Evolutionary conservation across 2,329 filamentous ascomycete genomes (phyloP).

Genomic region (Microsporum ferrugineum): DNA sequence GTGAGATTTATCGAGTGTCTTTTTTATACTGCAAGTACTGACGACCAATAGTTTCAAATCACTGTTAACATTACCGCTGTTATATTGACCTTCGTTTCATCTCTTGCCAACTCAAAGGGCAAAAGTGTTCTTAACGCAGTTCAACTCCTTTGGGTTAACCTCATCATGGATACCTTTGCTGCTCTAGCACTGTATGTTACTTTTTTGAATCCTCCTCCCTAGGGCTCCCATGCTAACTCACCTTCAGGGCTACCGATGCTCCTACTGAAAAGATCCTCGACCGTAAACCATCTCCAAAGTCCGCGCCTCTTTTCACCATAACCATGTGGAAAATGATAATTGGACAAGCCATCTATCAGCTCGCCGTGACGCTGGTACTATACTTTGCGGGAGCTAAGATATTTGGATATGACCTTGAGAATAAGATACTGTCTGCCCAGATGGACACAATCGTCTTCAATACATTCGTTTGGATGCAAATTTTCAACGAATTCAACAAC

Average conservation of each 20-base stretch:
- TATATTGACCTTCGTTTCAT: conserved; percentile 73
- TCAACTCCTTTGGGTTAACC: conserved; percentile 88
- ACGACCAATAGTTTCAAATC: conserved; percentile 39
- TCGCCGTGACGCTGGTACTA: conserved; percentile 64
- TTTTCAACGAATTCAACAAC: conserved; percentile 98
- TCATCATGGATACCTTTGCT: conserved; percentile 95
- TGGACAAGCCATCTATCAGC: conserved; percentile 81
- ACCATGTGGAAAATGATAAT: conserved; percentile 99
- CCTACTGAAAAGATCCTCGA: conserved; percentile 70
- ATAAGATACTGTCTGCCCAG: conserved; percentile 35
- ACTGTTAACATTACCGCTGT: conserved; percentile 90
- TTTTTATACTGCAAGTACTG: neutral
- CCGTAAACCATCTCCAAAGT: conserved; percentile 66
- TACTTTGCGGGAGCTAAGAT: conserved; percentile 61
- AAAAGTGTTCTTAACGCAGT: conserved; percentile 73
- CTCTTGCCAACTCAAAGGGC: conserved; percentile 59
- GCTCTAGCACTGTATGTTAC: conserved; percentile 56
- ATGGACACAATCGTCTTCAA: conserved; percentile 86
- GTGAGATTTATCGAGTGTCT: conserved; percentile 5
- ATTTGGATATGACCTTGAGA: conserved; percentile 44
- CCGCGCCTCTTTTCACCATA: conserved; percentile 64
- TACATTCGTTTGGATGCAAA: conserved; percentile 99
- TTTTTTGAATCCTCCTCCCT: neutral
- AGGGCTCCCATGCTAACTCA: neutral
- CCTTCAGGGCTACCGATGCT: conserved; percentile 61